Conservation (phyloP, 2,329 filamentous ascomycete genomes). For the Alternaria arbusti region DNA sequence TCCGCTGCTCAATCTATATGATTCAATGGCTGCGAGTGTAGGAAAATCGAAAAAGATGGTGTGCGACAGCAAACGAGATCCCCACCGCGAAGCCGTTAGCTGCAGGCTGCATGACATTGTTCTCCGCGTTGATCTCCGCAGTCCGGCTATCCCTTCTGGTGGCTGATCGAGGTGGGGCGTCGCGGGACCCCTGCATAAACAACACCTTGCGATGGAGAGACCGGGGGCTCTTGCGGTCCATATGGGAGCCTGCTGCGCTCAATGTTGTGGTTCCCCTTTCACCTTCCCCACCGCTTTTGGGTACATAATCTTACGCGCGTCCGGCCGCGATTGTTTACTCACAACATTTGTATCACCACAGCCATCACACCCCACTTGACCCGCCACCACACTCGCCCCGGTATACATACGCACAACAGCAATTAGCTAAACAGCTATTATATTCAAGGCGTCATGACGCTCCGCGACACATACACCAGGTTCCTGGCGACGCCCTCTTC, state of each 20-base stretch:
- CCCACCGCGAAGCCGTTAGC: constrained; percentile 3
- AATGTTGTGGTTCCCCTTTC: constrained; percentile 17
- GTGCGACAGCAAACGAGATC: background rate
- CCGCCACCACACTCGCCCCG: constrained; percentile 7
- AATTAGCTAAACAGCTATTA: constrained; percentile 12
- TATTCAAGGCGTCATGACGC: constrained; percentile 28
- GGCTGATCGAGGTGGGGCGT: constrained; percentile 12
- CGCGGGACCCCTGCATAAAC: constrained; percentile 16
- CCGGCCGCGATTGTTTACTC: constrained; percentile 19
- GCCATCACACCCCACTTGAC: constrained; percentile 12
- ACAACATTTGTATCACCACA: constrained; percentile 7
- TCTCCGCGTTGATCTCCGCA: constrained; percentile 18
- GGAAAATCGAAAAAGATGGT: background rate
- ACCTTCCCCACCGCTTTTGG: constrained; percentile 11
- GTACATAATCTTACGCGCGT: constrained; percentile 7
- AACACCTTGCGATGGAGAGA: constrained; percentile 9
- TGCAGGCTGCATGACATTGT: constrained; percentile 13
- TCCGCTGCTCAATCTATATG: background rate
- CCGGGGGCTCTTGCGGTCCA: constrained; percentile 10
- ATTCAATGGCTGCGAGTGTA: background rate
- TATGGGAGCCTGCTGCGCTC: constrained; percentile 6
- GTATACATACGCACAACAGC: constrained; percentile 18
- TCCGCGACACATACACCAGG: constrained; percentile 52
- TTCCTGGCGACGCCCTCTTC: constrained; percentile 55
- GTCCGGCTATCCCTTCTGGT: constrained; percentile 7